Conservation (phyloP, 2,329 filamentous ascomycete genomes). For the Diaporthe nobilis region DNA sequence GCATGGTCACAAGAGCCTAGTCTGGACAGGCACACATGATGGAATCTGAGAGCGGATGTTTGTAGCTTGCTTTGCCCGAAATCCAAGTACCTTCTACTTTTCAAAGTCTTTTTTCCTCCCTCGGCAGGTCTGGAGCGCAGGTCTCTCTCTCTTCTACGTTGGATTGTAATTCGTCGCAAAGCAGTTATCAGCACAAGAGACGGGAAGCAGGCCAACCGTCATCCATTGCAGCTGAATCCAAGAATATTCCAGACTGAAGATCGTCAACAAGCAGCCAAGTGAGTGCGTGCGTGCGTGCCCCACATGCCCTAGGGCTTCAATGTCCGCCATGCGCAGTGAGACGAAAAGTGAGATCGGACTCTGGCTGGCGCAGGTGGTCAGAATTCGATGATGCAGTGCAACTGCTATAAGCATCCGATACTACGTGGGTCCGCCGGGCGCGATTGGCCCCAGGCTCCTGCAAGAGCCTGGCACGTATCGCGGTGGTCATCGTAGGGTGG, state of each 20-base stretch:
- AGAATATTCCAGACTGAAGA: neutral
- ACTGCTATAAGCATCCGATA: constrained; percentile 24
- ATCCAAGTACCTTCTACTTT: constrained; percentile 22
- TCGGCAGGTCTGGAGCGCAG: neutral
- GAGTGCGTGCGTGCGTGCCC: neutral
- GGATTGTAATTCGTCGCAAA: neutral
- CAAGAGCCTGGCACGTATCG: constrained; percentile 8
- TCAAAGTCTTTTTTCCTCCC: neutral
- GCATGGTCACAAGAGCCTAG: constrained; percentile 27
- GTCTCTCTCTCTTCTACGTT: neutral
- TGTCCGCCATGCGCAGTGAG: neutral
- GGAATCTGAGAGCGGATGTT: constrained; percentile 30
- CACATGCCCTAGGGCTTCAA: neutral
- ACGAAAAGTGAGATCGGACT: constrained; percentile 17
- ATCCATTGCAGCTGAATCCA: neutral
- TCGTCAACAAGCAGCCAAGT: neutral
- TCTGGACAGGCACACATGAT: constrained; percentile 34
- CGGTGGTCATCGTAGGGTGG: constrained; percentile 9
- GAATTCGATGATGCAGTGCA: constrained; percentile 27
- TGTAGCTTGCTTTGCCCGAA: constrained; percentile 38
- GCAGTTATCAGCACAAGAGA: neutral
- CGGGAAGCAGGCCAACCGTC: constrained; percentile 4
- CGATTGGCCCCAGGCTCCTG: constrained; percentile 22
- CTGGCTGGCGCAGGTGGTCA: constrained; percentile 12
- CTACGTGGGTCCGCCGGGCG: neutral